Base-by-base conservation (phyloP, 2,329 filamentous ascomycete genomes). In the Polychaeton citri region DNA sequence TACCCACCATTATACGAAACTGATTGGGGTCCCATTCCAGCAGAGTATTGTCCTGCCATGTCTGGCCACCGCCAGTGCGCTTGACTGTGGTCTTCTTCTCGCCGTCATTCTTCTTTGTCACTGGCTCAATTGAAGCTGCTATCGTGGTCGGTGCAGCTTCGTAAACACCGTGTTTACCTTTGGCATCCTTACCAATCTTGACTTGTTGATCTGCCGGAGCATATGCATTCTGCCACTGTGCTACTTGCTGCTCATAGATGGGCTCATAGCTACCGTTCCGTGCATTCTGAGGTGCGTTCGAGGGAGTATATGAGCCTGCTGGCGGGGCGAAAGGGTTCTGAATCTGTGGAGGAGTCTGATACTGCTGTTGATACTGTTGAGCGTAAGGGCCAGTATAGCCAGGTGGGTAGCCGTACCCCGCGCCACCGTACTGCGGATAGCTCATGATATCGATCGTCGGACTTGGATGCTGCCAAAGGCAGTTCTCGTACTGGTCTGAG, bases 1-100 rank as follows among this genome's bases (percentile, higher is more conserved):
- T 98, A 45, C 90, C 90, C 12, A 96, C 86, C 59, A 96, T 96
- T 30, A 98, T 75, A 21, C 90, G 84, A 52, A 94, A 82, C 57
- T 98, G 90, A 19, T 81, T 74, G 1, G 88, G 88, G 54, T 96
- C 87, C 90, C 90, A 98, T 57, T 96, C 90, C 2, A 96, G 72
- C 3, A 98, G 73, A 0, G 81, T 74, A 38, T 82, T 71, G 56
- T 98, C 90, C 17, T 81, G 80, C 90, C 90, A 98, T 39, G 76
- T 81, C 64, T 93, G 84, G 37, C 90, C 90, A 42, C 90, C 90
- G 34, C 88, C 90, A 42, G 81, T 73, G 26, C 90, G 81, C 33
- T 85, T 69, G 1, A 98, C 90, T 0, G 90, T 98, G 62, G 87
- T 87, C 50, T 82, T 76, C 24, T 28, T 28, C 15, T 28, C 24